phyloP scores from a whole-genome alignment of 345 rosid species.

The Brassica juncea region DNA sequence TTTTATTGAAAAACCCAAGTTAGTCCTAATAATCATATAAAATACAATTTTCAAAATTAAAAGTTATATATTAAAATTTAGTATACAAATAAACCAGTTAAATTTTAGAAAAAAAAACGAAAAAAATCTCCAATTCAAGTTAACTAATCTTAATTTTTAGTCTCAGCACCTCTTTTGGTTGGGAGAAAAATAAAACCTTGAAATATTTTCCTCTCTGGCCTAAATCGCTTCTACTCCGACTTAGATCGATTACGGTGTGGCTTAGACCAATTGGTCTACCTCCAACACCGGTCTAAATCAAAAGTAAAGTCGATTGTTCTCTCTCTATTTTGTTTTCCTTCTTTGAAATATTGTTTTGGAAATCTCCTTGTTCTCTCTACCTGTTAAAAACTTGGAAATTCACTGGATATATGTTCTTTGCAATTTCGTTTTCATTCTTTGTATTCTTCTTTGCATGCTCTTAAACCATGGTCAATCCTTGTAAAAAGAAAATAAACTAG shows the following conservation, averaged over 20 bases:
- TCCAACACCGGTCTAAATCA: background rate
- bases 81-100: background rate
- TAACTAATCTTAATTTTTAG: background rate
- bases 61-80: too few relatives aligned
- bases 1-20: background rate
- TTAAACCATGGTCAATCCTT: background rate
- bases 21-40: background rate
- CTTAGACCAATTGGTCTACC: background rate
- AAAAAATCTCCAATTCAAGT: background rate
- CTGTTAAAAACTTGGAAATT: background rate
- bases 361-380: background rate
- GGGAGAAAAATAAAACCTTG: background rate
- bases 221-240: background rate
- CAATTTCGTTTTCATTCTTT: background rate
- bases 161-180: background rate
- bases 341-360: too few relatives aligned
- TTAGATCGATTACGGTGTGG: background rate
- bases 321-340: background rate
- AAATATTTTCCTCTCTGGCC: too few relatives aligned
- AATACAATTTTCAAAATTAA: too few relatives aligned
- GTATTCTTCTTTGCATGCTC: background rate
- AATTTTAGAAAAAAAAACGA: background rate
- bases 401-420: background rate
- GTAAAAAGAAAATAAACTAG: background rate
- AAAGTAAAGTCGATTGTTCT: background rate